A percentile compares a stretch with the other conserved stretches of the same genome.
These are phyloP conservation scores for Xylaria acuta DNA, from an alignment of 495 filamentous ascomycete species.

Conservation along the genomic window DNA sequence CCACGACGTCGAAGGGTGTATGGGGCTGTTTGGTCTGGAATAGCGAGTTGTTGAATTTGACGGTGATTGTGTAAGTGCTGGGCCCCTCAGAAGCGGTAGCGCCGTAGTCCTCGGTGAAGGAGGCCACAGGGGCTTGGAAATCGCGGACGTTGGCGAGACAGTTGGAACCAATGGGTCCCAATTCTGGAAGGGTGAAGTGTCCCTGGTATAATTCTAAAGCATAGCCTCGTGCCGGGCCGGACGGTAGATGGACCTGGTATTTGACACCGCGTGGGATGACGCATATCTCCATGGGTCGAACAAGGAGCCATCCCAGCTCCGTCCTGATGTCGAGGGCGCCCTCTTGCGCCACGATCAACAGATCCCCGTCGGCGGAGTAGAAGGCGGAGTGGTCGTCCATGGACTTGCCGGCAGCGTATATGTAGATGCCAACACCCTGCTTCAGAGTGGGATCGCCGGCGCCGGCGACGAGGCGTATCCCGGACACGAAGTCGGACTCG, in stretches of 20 bases:
- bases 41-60: conserved; percentile 81
- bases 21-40: conserved; percentile 75
- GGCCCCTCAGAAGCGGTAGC: conserved; percentile 46
- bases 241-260: conserved; percentile 71
- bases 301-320: conserved; percentile 80
- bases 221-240: conserved; percentile 77
- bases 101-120: conserved; percentile 68
- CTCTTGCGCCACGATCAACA: conserved; percentile 84
- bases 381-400: conserved; percentile 80
- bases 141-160: conserved; percentile 87
- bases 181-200: conserved; percentile 83
- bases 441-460: conserved; percentile 85
- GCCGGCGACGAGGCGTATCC: conserved; percentile 77
- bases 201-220: conserved; percentile 86
- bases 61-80: conserved; percentile 65
- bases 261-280: conserved; percentile 86
- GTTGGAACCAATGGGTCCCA: conserved; percentile 89
- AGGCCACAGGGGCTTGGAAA: conserved; percentile 83
- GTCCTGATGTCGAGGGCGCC: conserved; percentile 86
- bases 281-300: conserved; percentile 87
- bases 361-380: conserved; percentile 90
- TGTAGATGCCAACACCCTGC: conserved; percentile 78
- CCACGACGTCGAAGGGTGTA: conserved; percentile 81
- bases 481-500: conserved; percentile 78
- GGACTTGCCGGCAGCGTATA: conserved; percentile 80